Base-by-base conservation (phyloP, 2,329 filamentous ascomycete species). In the Dactylellina haptotyla region DNA sequence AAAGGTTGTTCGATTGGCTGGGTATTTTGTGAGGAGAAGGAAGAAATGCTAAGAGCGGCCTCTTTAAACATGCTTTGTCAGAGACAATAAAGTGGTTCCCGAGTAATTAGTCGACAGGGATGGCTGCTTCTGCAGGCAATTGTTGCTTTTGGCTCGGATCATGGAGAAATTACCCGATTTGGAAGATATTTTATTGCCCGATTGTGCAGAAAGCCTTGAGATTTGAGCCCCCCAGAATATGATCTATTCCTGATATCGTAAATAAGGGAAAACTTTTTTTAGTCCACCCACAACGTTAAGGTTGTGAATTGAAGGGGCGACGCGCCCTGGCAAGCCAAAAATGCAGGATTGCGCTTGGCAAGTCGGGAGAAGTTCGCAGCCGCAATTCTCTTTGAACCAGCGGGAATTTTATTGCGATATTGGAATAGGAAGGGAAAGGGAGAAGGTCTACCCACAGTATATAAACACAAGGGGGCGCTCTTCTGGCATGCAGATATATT, bases 261-360 rank as follows among this genome's bases (percentile, higher is more conserved):
- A n/a, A n/a, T n/a, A n/a, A 65, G 43, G 46, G 14, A 50, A 6
- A 32, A 23, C 28, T 41, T 12, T 41, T n/a, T n/a, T n/a, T 3
- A 18, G 48, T 20, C 28, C 59, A 54, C 12, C 37, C 45, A 53
- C n/a, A n/a, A 64, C 48, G 48, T 64, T 64, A 64, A 26, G 46
- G 25, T 37, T 41, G 10, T 53, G 63, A 58, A 58, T 57, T 57
- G 51, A 66, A 66, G 62, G 51, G 32, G 51, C 53, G 39, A 56
- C 43, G 37, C 16, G 26, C 53, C 63, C 30, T 45, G 30, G 23
- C 20, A 28, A 41, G 28, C 63, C 63, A 58, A 67, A 67, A 45
- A 51, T 67, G 63, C 63, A 67, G 23, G 50, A 26, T 48, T 59
- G 45, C 8, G 10, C 63, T 67, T 67, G 63, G 63, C 63, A n/a